Evolutionary conservation across 1,139 yeast species (phyloP).

Genomic region (Saccharomyces hybrid): DNA sequence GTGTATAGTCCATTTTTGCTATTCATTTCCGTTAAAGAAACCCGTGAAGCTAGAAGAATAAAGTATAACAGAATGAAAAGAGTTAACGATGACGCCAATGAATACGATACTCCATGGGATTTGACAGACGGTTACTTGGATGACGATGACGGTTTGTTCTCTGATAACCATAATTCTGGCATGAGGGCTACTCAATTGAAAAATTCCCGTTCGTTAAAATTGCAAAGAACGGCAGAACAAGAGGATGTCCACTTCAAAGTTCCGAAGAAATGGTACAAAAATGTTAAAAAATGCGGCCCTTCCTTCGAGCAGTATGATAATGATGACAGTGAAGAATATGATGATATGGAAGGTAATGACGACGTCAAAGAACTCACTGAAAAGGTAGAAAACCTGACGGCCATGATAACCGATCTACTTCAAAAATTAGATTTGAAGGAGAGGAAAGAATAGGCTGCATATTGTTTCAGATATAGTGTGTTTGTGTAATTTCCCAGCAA

Average conservation of each 20-base stretch:
- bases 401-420: background rate
- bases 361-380: background rate
- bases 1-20: slow-evolving; percentile 62
- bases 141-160: slow-evolving; percentile 32
- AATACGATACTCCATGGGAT: slow-evolving; percentile 73
- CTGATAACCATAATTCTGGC: slow-evolving; percentile 25
- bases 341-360: background rate
- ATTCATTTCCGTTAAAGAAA: slow-evolving; percentile 56
- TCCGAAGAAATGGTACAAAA: slow-evolving; percentile 44
- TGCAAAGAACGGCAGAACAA: slow-evolving; percentile 59
- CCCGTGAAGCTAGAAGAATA: slow-evolving; percentile 59
- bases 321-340: background rate
- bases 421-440: background rate
- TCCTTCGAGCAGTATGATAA: background rate
- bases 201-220: slow-evolving; percentile 38
- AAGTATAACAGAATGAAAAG: slow-evolving; percentile 62
- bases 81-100: slow-evolving; percentile 74
- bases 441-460: background rate
- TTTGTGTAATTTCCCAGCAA: background rate
- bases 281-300: slow-evolving; percentile 34
- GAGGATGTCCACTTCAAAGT: slow-evolving; percentile 64
- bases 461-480: background rate
- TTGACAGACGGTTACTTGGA: slow-evolving; percentile 64
- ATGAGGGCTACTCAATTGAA: slow-evolving; percentile 37
- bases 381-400: background rate